A percentile compares a stretch with the other conserved stretches of the same genome.
Conservation (phyloP, 169 alveolate genomes). For the Plasmodium ovale region DNA sequence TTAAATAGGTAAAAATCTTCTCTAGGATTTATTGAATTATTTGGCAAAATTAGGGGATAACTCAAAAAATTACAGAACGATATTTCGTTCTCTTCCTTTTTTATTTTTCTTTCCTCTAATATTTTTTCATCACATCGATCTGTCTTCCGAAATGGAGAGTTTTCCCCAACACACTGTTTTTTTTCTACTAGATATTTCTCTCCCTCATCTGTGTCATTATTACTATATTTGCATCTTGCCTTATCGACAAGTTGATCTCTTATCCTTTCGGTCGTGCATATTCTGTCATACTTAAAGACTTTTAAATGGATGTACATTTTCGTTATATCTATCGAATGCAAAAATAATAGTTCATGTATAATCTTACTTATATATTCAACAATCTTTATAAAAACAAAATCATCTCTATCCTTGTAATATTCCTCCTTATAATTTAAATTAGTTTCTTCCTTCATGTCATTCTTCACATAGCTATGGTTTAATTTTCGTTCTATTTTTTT, state of each 20-base stretch:
- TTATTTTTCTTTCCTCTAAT: neutral
- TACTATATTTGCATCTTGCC: neutral
- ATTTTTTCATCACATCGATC: neutral
- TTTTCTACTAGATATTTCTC: neutral
- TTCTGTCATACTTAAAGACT: slow-evolving; percentile 64
- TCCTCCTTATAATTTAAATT: neutral
- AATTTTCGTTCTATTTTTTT: neutral
- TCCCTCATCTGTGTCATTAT: neutral
- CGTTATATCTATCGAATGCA: slow-evolving; percentile 63
- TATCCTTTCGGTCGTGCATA: slow-evolving; percentile 27
- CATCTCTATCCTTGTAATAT: slow-evolving; percentile 12
- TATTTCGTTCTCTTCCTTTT: neutral
- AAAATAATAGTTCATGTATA: slow-evolving; percentile 68
- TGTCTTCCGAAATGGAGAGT: neutral
- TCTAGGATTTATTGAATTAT: slow-evolving; percentile 30
- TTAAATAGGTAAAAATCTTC: slow-evolving; percentile 56
- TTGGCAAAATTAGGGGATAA: slow-evolving; percentile 70
- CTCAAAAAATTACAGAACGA: slow-evolving; percentile 43
- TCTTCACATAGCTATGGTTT: neutral
- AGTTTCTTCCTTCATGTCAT: neutral
- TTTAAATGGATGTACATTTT: slow-evolving; percentile 56
- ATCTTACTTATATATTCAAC: slow-evolving; percentile 75
- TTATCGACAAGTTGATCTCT: slow-evolving; percentile 19
- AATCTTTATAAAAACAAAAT: slow-evolving; percentile 33
- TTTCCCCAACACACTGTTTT: neutral